Conservation (phyloP, 371 early-diverging fungal species). For the Mucor plumbeus region DNA sequence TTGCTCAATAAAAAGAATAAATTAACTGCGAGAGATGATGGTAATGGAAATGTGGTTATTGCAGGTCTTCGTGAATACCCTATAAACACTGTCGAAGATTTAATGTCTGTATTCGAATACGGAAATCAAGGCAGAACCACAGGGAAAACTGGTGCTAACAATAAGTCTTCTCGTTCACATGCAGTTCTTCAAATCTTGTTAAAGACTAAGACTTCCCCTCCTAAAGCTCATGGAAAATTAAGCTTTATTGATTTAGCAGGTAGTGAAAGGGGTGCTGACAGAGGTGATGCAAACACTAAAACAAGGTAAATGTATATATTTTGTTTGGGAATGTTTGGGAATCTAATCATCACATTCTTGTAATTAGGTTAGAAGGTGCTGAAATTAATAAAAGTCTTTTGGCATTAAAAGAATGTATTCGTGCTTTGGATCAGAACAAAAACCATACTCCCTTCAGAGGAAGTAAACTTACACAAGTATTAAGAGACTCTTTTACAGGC, state of each 20-base stretch:
- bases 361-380: conserved; percentile 79
- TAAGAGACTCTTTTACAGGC: conserved; percentile 98
- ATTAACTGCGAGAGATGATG: conserved; percentile 94
- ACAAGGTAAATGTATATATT: conserved; percentile 63
- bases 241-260: conserved; percentile 99
- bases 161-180: conserved; percentile 97
- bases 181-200: conserved; percentile 93
- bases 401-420: conserved; percentile 97
- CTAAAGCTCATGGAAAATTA: conserved; percentile 78
- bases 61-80: conserved; percentile 83
- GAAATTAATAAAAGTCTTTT: conserved; percentile 98
- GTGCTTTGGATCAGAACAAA: conserved; percentile 94
- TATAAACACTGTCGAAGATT: conserved; percentile 74
- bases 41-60: conserved; percentile 92
- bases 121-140: conserved; percentile 90
- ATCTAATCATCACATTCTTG: conserved; percentile 85
- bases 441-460: conserved; percentile 97
- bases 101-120: conserved; percentile 90
- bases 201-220: conserved; percentile 60
- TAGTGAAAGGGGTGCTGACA: conserved; percentile 98
- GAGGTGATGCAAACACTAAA: conserved; percentile 89
- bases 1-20: conserved; percentile 85
- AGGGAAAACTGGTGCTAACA: conserved; percentile 93
- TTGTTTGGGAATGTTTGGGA: conserved; percentile 66
- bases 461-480: conserved; percentile 94